phyloP scores from a whole-genome alignment of 2,329 filamentous ascomycete species.

The Pyrenochaeta sp. region DNA sequence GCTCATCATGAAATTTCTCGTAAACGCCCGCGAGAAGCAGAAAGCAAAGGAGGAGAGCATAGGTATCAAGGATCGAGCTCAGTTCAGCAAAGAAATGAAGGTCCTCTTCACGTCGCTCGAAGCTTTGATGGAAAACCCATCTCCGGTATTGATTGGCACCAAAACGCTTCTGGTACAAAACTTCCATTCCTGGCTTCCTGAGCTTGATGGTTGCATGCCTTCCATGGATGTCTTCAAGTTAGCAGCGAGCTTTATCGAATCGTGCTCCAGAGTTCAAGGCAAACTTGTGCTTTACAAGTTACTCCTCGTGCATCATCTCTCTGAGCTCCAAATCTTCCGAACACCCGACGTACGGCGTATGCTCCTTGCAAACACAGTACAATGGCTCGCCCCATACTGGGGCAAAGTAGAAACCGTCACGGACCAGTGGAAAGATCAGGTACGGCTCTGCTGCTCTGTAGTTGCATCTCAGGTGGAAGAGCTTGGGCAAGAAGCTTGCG shows the following conservation, averaged over 20 bases:
- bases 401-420: conserved; percentile 76
- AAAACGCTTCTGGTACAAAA: conserved; percentile 96
- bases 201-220: conserved; percentile 78
- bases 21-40: conserved; percentile 85
- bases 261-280: conserved; percentile 85
- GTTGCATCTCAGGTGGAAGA: conserved; percentile 84
- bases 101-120: conserved; percentile 91
- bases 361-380: conserved; percentile 80
- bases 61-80: conserved; percentile 77
- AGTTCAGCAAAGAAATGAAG: conserved; percentile 84
- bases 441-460: conserved; percentile 91
- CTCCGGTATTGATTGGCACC: conserved; percentile 87
- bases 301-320: conserved; percentile 91
- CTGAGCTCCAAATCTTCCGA: conserved; percentile 80
- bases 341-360: conserved; percentile 77
- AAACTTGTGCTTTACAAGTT: conserved; percentile 93
- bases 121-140: conserved; percentile 84
- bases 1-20: conserved; percentile 93
- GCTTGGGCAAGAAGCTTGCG: conserved; percentile 81
- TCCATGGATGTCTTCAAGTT: conserved; percentile 89
- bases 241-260: conserved; percentile 92
- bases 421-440: conserved; percentile 90
- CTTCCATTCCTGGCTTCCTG: conserved; percentile 97
- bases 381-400: conserved; percentile 96
- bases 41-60: conserved; percentile 88